A percentile compares a stretch with the other conserved stretches of the same genome.
These are phyloP conservation scores for Aquanectria penicillioides DNA, from an alignment of 2,329 filamentous ascomycete genomes.

Conservation along the genomic window DNA sequence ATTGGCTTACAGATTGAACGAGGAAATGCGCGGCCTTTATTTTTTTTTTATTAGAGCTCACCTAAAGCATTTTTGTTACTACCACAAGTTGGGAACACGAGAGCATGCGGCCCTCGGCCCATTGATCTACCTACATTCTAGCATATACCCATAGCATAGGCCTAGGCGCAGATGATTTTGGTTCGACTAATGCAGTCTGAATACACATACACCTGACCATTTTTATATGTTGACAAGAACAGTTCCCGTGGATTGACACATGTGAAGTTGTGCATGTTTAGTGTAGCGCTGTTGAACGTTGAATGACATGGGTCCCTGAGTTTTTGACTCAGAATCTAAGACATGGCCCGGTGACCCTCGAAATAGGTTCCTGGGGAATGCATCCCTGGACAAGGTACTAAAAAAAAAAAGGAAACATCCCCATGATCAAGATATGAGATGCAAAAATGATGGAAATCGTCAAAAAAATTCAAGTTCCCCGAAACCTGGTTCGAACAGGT, in stretches of 20 bases:
- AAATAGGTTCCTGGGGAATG: too few relatives aligned
- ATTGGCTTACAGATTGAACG: conserved; percentile 38
- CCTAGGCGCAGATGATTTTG: conserved; percentile 41
- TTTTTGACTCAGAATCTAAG: neutral
- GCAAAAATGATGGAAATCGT: neutral
- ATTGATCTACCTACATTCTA: conserved; percentile 42
- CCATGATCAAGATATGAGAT: neutral
- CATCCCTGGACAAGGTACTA: neutral
- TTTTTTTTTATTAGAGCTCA: conserved; percentile 24
- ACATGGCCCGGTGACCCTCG: too few relatives aligned
- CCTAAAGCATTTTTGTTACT: conserved; percentile 30
- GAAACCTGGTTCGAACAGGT: conserved; percentile 32
- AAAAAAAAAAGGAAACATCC: neutral
- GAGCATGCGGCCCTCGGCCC: conserved; percentile 26
- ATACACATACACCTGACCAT: conserved; percentile 10
- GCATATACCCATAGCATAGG: conserved; percentile 51
- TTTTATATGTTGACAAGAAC: too few relatives aligned
- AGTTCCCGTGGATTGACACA: too few relatives aligned
- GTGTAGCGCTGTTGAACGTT: too few relatives aligned
- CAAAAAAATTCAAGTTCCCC: conserved; percentile 20
- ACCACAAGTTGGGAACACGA: conserved; percentile 7
- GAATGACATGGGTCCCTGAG: too few relatives aligned
- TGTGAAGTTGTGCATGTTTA: too few relatives aligned
- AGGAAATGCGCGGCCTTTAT: conserved; percentile 24
- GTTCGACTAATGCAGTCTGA: conserved; percentile 36